A percentile compares a stretch with the other conserved stretches of the same genome.
Conservation (phyloP, 495 filamentous ascomycete genomes). For the Neurospora sp. region DNA sequence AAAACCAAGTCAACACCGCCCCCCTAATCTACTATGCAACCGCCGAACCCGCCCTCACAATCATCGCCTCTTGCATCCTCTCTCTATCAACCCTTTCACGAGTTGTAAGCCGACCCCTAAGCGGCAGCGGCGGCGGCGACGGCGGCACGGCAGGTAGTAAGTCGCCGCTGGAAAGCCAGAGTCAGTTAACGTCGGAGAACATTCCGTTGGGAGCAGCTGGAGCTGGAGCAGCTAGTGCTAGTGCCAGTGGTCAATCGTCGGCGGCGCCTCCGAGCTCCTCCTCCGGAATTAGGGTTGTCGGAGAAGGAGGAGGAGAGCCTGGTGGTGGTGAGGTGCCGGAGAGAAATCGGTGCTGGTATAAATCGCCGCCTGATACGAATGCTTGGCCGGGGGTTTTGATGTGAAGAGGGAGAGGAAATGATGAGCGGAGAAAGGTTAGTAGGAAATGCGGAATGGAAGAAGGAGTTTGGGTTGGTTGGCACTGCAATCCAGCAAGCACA, state of each 20-base stretch:
- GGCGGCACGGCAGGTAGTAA: conserved; percentile 1
- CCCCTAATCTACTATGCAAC: conserved; percentile 23
- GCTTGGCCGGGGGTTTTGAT: background rate
- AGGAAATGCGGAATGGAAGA: background rate
- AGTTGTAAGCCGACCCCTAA: too few relatives aligned
- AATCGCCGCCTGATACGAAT: background rate
- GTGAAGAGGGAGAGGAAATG: background rate
- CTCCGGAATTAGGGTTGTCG: background rate
- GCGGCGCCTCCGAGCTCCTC: background rate
- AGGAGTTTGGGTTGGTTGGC: background rate
- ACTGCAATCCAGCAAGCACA: background rate
- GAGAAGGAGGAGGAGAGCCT: background rate
- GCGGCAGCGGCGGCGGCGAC: too few relatives aligned
- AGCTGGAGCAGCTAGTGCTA: background rate
- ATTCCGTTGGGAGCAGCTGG: background rate
- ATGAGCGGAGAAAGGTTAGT: too few relatives aligned
- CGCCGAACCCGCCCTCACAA: conserved; percentile 25
- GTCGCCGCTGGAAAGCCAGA: background rate
- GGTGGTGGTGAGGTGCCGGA: background rate
- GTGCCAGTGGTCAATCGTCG: background rate
- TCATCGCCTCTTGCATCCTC: conserved; percentile 28
- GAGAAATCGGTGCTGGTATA: background rate
- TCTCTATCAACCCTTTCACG: conserved; percentile 25
- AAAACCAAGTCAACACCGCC: conserved; percentile 11
- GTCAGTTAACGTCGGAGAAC: background rate